Evolutionary conservation across 1,284 basidiomycete species (phyloP), one percentile per base, ranked within the genome.

Genomic region (Pholiota adiposa): DNA sequence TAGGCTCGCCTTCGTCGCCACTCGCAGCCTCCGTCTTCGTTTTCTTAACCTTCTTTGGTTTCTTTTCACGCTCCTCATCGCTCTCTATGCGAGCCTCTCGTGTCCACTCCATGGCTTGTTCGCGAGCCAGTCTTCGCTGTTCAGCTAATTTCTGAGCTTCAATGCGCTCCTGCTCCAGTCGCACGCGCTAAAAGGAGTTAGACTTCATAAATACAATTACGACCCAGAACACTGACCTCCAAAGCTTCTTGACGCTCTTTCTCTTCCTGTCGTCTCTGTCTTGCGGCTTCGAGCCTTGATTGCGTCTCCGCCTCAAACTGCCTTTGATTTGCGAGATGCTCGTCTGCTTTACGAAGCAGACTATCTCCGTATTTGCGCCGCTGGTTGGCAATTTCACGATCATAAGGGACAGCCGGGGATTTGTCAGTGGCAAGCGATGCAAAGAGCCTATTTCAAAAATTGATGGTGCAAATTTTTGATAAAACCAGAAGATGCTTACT

Each of bases 311-410:
- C 78, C 73, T 97, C 95, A 70, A 88, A 87, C 59, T 87, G 85
- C 60, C 83, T 79, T 71, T 98, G 96, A 27, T 81, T 77, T 5
- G 82, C 75, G 31, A 94, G 77, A 68, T 94, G 91, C 51, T 93
- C 92, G 12, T 93, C 92, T 1, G 87, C 89, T 60, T 87, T 87
- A 55, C 90, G 82, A 52, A 96, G 74, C 79, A 97, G 86, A 70
- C 84, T 89, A 60, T 94, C 90, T 25, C 94, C 93, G 68, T 97
- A 97, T 70, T 91, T 90, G 44, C 88, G 83, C 58, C 96, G 86
- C 67, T 97, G 92, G 67, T 95, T 90, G 0, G 94, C 94, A 50
- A 97, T 83, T 52, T 96, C 94, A 6, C 84, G 81, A 66, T 83
- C 92, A 74, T 97, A 98, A 0, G 94, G 93, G n/a, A 96, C 80